A percentile compares a stretch with the other conserved stretches of the same genome.
Evolutionary conservation across 2,329 filamentous ascomycete genomes (phyloP).

Genomic region (Pleurostoma richardsiae): DNA sequence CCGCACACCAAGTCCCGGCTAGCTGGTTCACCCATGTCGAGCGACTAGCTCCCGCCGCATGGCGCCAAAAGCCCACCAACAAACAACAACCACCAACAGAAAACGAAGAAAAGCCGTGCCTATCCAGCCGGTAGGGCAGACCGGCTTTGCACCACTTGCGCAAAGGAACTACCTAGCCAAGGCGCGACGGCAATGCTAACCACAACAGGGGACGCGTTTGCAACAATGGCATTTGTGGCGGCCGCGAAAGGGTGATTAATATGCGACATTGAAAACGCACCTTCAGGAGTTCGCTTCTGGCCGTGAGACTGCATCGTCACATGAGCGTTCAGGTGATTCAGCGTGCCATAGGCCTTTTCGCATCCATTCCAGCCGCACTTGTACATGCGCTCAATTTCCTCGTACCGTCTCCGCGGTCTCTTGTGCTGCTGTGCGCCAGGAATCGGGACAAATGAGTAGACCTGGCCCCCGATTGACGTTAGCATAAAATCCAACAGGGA

Average conservation of each 20-base stretch:
- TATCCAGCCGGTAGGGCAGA: too few species aligned
- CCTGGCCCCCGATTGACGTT: slow-evolving; percentile 41
- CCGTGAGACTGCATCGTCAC: slow-evolving; percentile 99
- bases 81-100: slow-evolving; percentile 1
- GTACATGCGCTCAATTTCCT: slow-evolving; percentile 99
- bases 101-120: not conserved
- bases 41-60: slow-evolving; percentile 26
- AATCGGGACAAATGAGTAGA: slow-evolving; percentile 97
- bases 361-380: slow-evolving; percentile 98
- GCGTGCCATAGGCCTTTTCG: slow-evolving; percentile 95
- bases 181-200: too few species aligned
- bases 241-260: not conserved
- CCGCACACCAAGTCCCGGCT: slow-evolving; percentile 13
- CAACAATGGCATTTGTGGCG: too few species aligned
- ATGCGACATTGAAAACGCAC: slow-evolving; percentile 48
- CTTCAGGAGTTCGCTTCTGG: slow-evolving; percentile 91
- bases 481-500: too few species aligned
- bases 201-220: too few species aligned
- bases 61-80: slow-evolving; percentile 3
- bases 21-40: slow-evolving; percentile 31
- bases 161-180: slow-evolving; percentile 5
- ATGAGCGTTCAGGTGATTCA: slow-evolving; percentile 96
- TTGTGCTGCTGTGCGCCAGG: slow-evolving; percentile 97
- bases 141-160: too few species aligned
- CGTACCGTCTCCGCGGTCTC: slow-evolving; percentile 84